Conservation (phyloP, 495 filamentous ascomycete species). For the Trypethelium eluteriae region DNA sequence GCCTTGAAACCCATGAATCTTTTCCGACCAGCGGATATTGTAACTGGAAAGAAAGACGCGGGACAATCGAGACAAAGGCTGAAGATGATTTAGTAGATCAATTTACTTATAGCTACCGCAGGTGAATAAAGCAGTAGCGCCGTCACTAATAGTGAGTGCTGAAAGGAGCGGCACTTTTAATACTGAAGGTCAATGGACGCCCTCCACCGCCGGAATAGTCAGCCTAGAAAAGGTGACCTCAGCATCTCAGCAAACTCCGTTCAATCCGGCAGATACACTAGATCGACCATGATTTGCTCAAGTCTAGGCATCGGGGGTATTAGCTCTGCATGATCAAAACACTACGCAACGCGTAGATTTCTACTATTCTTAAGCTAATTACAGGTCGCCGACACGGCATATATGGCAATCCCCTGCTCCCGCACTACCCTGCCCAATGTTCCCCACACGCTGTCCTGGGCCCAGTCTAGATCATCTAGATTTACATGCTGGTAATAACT, state of each 20-base stretch:
- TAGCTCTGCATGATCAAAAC: too few species aligned
- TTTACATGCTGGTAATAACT: conserved; percentile 67
- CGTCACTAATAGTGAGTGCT: neutral
- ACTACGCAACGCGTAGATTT: neutral
- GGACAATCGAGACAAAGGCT: neutral
- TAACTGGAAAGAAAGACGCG: neutral
- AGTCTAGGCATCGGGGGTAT: too few species aligned
- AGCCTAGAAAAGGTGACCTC: too few species aligned
- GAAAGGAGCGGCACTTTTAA: neutral
- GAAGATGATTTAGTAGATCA: neutral
- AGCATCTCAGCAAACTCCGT: too few species aligned
- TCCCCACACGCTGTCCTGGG: conserved; percentile 65
- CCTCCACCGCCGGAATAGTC: too few species aligned
- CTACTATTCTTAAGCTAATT: neutral
- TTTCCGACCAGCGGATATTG: neutral
- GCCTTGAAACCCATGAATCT: neutral
- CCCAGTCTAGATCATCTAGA: conserved; percentile 89
- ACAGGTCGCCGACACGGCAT: conserved; percentile 51
- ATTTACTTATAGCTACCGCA: neutral
- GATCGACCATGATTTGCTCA: too few species aligned
- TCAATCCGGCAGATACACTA: too few species aligned
- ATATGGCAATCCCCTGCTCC: conserved; percentile 69
- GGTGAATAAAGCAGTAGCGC: neutral
- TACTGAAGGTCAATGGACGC: too few species aligned
- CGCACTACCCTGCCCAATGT: conserved; percentile 72